Base-by-base conservation (phyloP, 495 filamentous ascomycete species). In the Penicillium subrubescens region DNA sequence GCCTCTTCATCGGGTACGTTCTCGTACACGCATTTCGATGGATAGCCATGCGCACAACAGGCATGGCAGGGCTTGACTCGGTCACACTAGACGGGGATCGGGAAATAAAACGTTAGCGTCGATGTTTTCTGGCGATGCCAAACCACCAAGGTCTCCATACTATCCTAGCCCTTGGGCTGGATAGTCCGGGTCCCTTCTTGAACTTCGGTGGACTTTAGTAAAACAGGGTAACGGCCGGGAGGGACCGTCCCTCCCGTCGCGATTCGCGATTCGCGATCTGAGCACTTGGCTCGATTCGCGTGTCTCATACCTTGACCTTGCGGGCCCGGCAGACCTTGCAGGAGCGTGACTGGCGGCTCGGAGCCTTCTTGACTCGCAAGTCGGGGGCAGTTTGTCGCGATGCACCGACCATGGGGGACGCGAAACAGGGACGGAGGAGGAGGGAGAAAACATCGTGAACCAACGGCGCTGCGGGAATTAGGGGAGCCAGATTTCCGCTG, bases 1-100 rank as follows among this genome's bases (percentile, higher is more conserved):
- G 75, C 70, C 27, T 77, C 76, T 11, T 81, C 79, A 19, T 77
- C 78, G 1, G 76, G 72, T 2, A 67, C 57, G 10, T 57, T 63
- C 19, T 82, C 78, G 59, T 81, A 82, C 5, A 78, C 71, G 60
- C 79, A 82, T 66, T 77, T 76, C 23, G 79, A 81, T 0, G 79
- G 79, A 56, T 82, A 80, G 2, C 79, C 79, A 65, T 82, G 79
- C 15, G 79, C 76, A 59, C 79, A 82, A 65, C 79, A 82, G 61
- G 79, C 79, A 61, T 82, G 77, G 65, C 78, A 82, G 58, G 79
- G 79, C 56, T 77, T 79, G 27, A 82, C 73, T 44, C 79, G 77
- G 65, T 82, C 79, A 66, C 79, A 82, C 79, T 82, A 60, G 23
- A 58, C 59, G 7, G 27, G 27, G n/a, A 46, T 35, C 53, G 4